Evolutionary conservation across 352 stramenopile genomes (phyloP).

Genomic region (Aphanomyces cochlioides): DNA sequence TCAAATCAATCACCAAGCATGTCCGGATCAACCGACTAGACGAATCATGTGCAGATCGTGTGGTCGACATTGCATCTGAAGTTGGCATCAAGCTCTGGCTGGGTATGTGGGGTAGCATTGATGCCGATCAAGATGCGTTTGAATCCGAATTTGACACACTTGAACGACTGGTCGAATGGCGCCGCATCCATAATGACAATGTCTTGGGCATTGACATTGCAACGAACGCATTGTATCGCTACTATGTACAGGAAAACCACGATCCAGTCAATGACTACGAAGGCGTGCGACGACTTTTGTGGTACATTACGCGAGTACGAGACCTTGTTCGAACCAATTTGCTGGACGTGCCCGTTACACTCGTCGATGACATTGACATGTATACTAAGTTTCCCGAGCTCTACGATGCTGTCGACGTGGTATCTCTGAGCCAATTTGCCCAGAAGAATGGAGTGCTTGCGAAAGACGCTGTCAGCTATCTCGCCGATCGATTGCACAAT

Average conservation of each 20-base stretch:
- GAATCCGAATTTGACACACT: conserved; percentile 21
- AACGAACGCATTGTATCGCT: conserved; percentile 63
- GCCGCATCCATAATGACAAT: conserved; percentile 46
- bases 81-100: conserved; percentile 20
- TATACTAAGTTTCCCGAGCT: conserved; percentile 55
- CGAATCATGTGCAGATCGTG: conserved; percentile 11
- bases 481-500: conserved; percentile 52
- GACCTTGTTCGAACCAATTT: conserved; percentile 40
- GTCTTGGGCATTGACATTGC: conserved; percentile 58
- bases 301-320: conserved; percentile 55
- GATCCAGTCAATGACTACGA: conserved; percentile 3
- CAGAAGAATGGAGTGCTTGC: conserved; percentile 56
- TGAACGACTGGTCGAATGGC: conserved; percentile 37
- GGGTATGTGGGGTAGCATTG: conserved; percentile 12
- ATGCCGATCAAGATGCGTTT: conserved; percentile 8
- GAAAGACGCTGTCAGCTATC: conserved; percentile 43
- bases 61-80: conserved; percentile 20
- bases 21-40: conserved; percentile 14
- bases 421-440: conserved; percentile 76
- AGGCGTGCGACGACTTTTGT: conserved; percentile 41
- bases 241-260: conserved; percentile 41
- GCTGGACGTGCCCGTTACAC: conserved; percentile 54
- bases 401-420: conserved; percentile 57
- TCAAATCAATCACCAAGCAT: conserved; percentile 6
- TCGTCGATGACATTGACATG: conserved; percentile 65